phyloP scores from a whole-genome alignment of 208 protist genomes.

The Zelonia costaricensis region DNA sequence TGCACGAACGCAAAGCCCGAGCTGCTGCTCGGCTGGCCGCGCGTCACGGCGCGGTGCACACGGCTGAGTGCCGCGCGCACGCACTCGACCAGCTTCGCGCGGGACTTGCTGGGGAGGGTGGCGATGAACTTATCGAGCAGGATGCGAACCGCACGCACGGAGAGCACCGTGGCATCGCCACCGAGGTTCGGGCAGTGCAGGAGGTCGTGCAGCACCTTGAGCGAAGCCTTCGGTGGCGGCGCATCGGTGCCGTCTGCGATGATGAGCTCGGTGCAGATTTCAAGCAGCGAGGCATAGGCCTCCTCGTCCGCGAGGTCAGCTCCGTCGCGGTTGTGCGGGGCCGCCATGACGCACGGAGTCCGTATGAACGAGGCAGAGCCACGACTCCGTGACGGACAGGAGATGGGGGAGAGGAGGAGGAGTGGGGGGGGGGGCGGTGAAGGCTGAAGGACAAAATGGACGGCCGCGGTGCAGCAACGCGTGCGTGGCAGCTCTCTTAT shows the following conservation, averaged over 20 bases:
- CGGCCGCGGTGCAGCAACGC: background rate
- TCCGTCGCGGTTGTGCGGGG: background rate
- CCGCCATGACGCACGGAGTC: background rate
- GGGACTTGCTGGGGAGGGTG: slow-evolving; percentile 4
- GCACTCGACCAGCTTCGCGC: slow-evolving; percentile 18
- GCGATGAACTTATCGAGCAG: slow-evolving; percentile 70
- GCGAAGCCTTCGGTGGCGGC: slow-evolving; percentile 5
- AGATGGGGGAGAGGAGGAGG: background rate
- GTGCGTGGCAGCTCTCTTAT: no score
- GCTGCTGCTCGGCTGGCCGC: background rate
- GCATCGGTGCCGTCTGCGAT: slow-evolving; percentile 29
- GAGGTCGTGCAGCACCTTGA: slow-evolving; percentile 23
- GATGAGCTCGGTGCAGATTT: slow-evolving; percentile 36
- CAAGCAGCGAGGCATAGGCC: slow-evolving; percentile 23
- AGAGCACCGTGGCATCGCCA: slow-evolving; percentile 79
- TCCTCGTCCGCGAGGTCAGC: slow-evolving; percentile 19
- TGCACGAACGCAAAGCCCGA: slow-evolving; percentile 28
- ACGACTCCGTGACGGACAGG: background rate
- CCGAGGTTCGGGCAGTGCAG: slow-evolving; percentile 24
- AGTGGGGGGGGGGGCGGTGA: background rate
- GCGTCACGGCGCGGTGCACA: background rate
- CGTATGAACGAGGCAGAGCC: background rate
- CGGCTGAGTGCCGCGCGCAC: slow-evolving; percentile 6
- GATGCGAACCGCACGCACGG: slow-evolving; percentile 56
- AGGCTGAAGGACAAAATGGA: background rate